Evolutionary conservation across 495 filamentous ascomycete species (phyloP).

Genomic region (Penicillium flavigenum): DNA sequence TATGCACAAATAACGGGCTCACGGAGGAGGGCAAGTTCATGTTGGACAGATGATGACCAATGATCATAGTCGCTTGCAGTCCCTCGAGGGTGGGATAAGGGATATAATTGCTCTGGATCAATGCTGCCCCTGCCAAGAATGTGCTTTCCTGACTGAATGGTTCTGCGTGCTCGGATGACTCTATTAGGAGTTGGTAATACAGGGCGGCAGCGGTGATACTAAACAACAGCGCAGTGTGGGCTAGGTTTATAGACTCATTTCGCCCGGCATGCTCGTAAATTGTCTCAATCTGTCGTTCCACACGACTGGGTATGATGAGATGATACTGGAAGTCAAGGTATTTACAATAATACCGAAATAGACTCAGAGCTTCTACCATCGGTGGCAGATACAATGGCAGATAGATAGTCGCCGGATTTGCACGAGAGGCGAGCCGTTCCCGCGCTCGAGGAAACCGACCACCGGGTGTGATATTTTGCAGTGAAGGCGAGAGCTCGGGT

Average conservation of each 20-base stretch:
- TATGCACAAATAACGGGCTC: slow-evolving; percentile 35
- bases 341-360: slow-evolving; percentile 38
- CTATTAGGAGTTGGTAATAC: slow-evolving; percentile 32
- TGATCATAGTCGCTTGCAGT: slow-evolving; percentile 46
- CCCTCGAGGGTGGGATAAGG: slow-evolving; percentile 44
- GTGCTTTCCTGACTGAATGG: slow-evolving; percentile 28
- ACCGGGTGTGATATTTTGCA: neutral
- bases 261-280: slow-evolving; percentile 30
- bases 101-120: slow-evolving; percentile 38
- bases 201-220: slow-evolving; percentile 39
- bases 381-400: slow-evolving; percentile 29
- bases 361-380: slow-evolving; percentile 28
- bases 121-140: slow-evolving; percentile 34
- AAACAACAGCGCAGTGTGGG: slow-evolving; percentile 40
- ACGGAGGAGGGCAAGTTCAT: slow-evolving; percentile 28
- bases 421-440: slow-evolving; percentile 11
- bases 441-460: neutral
- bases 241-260: slow-evolving; percentile 19
- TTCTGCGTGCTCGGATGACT: slow-evolving; percentile 31
- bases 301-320: slow-evolving; percentile 30
- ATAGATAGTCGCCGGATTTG: slow-evolving; percentile 26
- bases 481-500: slow-evolving; percentile 4
- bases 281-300: slow-evolving; percentile 32
- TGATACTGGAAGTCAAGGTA: slow-evolving; percentile 44
- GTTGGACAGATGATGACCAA: slow-evolving; percentile 36